A percentile compares a stretch with the other conserved stretches of the same genome.
phyloP scores from a whole-genome alignment of 2,329 filamentous ascomycete genomes.

The Lasiodiplodia sp. region DNA sequence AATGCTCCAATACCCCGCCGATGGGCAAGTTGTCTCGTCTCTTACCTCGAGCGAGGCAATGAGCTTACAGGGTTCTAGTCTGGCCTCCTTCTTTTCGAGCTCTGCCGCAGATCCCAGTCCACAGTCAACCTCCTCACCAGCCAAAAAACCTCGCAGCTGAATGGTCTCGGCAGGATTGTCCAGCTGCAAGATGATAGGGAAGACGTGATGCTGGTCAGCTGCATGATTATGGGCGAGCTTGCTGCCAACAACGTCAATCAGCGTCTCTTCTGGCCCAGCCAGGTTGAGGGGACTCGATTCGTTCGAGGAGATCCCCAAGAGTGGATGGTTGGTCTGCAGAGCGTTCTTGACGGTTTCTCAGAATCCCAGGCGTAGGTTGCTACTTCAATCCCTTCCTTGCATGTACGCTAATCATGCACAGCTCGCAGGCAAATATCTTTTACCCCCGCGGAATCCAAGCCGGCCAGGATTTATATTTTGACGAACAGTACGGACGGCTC shows the following conservation, averaged over 20 bases:
- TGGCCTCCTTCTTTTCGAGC: constrained; percentile 8
- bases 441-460: constrained; percentile 32
- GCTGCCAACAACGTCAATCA: constrained; percentile 37
- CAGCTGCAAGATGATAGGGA: constrained; percentile 37
- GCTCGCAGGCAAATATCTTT: neutral
- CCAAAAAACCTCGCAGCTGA: neutral
- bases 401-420: neutral
- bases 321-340: constrained; percentile 42
- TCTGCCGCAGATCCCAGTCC: neutral
- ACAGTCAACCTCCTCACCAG: neutral
- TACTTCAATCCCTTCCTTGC: neutral
- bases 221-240: constrained; percentile 40
- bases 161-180: constrained; percentile 38
- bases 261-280: constrained; percentile 37
- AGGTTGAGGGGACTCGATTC: constrained; percentile 38
- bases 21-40: constrained; percentile 1
- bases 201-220: constrained; percentile 43
- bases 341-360: constrained; percentile 38
- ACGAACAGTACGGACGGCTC: neutral
- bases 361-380: constrained; percentile 24
- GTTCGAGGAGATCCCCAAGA: constrained; percentile 32
- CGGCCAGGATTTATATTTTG: constrained; percentile 35
- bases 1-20: neutral
- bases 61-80: constrained; percentile 1
- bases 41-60: neutral